Conservation (phyloP, 257 asterid genomes). For the Solanum pinnatisectum region DNA sequence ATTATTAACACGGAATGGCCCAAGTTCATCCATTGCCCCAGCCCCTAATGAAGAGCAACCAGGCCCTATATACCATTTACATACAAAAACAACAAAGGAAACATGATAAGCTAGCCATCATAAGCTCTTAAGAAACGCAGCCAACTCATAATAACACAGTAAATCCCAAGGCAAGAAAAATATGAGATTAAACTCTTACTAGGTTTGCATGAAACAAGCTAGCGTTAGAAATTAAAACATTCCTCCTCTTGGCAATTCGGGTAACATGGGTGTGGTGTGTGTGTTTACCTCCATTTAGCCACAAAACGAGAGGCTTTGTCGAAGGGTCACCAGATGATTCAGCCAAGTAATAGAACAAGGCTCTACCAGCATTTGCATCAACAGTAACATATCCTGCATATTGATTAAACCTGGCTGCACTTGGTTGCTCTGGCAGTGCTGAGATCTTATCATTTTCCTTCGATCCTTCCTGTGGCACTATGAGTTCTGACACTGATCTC, state of each 20-base stretch:
- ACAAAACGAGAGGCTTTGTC: slow-evolving; percentile 25
- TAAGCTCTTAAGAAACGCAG: not conserved
- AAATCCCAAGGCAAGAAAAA: not conserved
- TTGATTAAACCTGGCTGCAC: slow-evolving; percentile 13
- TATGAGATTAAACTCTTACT: not conserved
- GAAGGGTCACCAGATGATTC: slow-evolving; percentile 19
- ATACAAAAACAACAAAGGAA: not conserved
- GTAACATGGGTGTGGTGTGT: not conserved
- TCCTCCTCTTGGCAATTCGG: not conserved
- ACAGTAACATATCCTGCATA: slow-evolving; percentile 28
- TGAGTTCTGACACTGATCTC: not conserved
- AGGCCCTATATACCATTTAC: slow-evolving; percentile 33
- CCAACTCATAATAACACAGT: not conserved
- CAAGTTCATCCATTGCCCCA: slow-evolving; percentile 61
- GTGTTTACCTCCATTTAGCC: slow-evolving; percentile 34
- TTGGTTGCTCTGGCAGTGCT: slow-evolving; percentile 30
- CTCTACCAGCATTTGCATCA: slow-evolving; percentile 11
- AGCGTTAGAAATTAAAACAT: not conserved
- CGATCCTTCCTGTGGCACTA: not conserved
- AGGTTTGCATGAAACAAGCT: not conserved
- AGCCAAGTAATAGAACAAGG: slow-evolving; percentile 23
- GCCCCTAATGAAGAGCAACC: slow-evolving; percentile 73
- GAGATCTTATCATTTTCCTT: slow-evolving; percentile 24
- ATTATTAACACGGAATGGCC: slow-evolving; percentile 55
- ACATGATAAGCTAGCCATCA: not conserved